Base-by-base conservation (phyloP, 495 filamentous ascomycete species). In the Annulohypoxylon maeteangense region DNA sequence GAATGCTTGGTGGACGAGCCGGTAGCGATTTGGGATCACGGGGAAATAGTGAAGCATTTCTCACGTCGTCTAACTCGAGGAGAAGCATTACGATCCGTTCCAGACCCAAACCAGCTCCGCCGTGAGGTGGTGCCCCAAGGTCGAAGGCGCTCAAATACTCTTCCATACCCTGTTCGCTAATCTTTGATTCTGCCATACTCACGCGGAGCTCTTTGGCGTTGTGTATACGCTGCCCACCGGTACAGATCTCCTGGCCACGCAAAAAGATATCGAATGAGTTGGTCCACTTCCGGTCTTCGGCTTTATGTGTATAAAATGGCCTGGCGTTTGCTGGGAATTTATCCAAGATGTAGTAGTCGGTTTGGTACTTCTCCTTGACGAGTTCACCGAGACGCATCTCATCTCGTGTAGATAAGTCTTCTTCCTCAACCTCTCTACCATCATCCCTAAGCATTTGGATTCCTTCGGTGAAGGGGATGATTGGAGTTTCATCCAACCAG, bases 181-280 rank as follows among this genome's bases (percentile, higher is more conserved):
- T 86, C 44, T 90, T 90, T 45, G 85, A 77, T n/a, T 78, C 79
- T 63, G 87, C 85, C 89, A 94, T 90, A 36, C 88, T 89, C 57
- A 89, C 84, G 58, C 90, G 85, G 20, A 93, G 82, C 81, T 91
- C 90, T 31, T 85, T 78, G 1, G 91, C 81, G 59, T 93, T 90
- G 74, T 94, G 91, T 54, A 94, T 90, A 86, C 91, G 91, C 76
- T 93, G 91, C 4, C 91, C 91, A 65, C 91, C 91, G 11, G 87
- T 89, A 12, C 93, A 85, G 68, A 94, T 93, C 75, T 93, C 91
- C 75, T 93, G 91, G 11, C 91, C 91, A 10, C 91, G 90, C 57
- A 93, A 81, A 78, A 93, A 93, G 72, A 93, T 92, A 75, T 94
- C 90, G 68, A 93, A 94, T 1, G 91, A 92, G 78, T 93, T 94